Evolutionary conservation across 2,329 filamentous ascomycete species (phyloP), one percentile per base, ranked within the genome.

Genomic region (Biscogniauxia mediterranea): DNA sequence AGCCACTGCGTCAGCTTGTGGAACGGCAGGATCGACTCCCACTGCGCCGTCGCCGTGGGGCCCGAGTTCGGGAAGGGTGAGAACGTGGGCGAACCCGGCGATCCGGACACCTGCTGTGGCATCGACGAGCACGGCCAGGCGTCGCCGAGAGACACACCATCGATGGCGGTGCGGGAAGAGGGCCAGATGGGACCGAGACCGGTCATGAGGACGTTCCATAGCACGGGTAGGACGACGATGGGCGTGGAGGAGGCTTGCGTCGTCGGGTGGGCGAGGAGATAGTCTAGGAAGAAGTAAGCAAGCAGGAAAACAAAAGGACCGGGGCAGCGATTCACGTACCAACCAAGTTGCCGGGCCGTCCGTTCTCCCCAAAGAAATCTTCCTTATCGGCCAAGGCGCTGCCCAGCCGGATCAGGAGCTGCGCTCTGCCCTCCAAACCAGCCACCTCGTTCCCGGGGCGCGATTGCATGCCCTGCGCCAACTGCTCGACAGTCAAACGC

Each of bases 1-100:
- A 97, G 88, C 93, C 93, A 97, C 76, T 97, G 93, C 0, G 93
- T 96, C 42, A 96, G 84, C 78, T 96, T 97, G 80, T 97, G 93
- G 79, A 97, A 96, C 0, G 93, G 93, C 11, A 94, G 85, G 69
- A 96, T 94, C 68, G 83, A 89, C 73, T 94, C 90, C 89, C 66
- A 87, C 81, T 6, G 84, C 84, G 64, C 75, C 60, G 56, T 75
- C 69, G 26, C 71, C 32, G 65, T 51, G 9, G 64, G n/a, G 7
- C 28, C 28, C 32, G 71, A 70, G 52, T 75, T 74, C 38, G 67
- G 88, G 82, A 75, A 81, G 2, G 79, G 77, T 6, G 78, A 80
- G 62, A 81, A 78, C 4, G 75, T 77, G 9, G 89, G 87, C 20
- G 81, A 85, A n/a, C 69, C 66, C 1, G 79, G 78, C 42, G 64